Percentiles rank a stretch among this genome's conserved stretches.
Conservation (phyloP, 106 monocot species). For the Triglochin maritima region DNA sequence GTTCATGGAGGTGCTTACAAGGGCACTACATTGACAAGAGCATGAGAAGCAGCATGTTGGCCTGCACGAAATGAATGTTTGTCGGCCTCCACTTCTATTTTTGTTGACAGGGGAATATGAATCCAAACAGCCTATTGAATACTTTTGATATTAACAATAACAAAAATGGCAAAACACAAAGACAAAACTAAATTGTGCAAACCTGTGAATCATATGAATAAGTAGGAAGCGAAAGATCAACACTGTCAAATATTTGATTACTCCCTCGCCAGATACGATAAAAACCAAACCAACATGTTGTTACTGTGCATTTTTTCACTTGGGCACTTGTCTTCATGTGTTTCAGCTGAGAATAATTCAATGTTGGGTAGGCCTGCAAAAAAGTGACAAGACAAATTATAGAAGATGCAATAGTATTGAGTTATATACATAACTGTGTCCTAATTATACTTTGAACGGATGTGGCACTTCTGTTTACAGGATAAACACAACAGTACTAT, state of each 20-base stretch:
- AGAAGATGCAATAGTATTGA: not conserved
- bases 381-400: not conserved
- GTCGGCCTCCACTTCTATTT: slow-evolving; percentile 39
- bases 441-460: too few relatives aligned
- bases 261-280: slow-evolving; percentile 57
- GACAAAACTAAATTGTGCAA: not conserved
- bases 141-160: not conserved
- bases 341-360: slow-evolving; percentile 14
- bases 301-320: slow-evolving; percentile 63
- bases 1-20: slow-evolving; percentile 29
- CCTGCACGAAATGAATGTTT: slow-evolving; percentile 61
- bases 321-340: slow-evolving; percentile 43
- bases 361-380: slow-evolving; percentile 50
- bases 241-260: slow-evolving; percentile 63
- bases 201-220: slow-evolving; percentile 81
- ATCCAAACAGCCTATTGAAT: slow-evolving; percentile 69
- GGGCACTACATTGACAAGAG: slow-evolving; percentile 83
- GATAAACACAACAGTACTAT: too few relatives aligned
- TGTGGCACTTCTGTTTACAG: too few relatives aligned
- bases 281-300: slow-evolving; percentile 91
- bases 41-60: slow-evolving; percentile 89
- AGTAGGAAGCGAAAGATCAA: slow-evolving; percentile 66
- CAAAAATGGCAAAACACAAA: not conserved
- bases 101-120: slow-evolving; percentile 39
- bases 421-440: not conserved